These are phyloP conservation scores for Rhizopogon rudus DNA, from an alignment of 768 basidiomycete species.

Conservation along the genomic window DNA sequence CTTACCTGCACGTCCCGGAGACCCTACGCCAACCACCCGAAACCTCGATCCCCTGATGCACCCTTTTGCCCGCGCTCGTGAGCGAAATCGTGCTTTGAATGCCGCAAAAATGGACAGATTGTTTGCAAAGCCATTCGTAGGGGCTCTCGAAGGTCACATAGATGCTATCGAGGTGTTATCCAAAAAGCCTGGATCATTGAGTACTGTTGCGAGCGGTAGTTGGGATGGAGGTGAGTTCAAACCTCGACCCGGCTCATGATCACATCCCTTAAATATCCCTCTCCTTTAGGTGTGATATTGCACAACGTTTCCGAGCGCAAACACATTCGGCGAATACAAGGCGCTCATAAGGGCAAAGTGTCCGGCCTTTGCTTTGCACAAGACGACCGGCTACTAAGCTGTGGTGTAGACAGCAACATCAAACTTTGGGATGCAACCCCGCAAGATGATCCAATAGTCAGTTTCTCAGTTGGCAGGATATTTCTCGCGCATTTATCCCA, in stretches of 20 bases:
- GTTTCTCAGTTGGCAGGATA: constrained; percentile 3
- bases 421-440: constrained; percentile 68
- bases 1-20: constrained; percentile 70
- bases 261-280: not conserved
- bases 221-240: constrained; percentile 86
- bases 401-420: constrained; percentile 77
- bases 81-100: constrained; percentile 90
- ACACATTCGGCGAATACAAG: constrained; percentile 50
- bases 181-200: constrained; percentile 67
- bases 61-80: constrained; percentile 88
- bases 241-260: not conserved
- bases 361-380: constrained; percentile 76
- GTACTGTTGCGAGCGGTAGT: constrained; percentile 82
- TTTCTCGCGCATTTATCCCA: constrained; percentile 8
- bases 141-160: constrained; percentile 84
- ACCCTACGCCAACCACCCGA: constrained; percentile 82
- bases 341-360: constrained; percentile 82
- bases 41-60: constrained; percentile 96
- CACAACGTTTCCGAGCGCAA: constrained; percentile 69
- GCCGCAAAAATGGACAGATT: constrained; percentile 97
- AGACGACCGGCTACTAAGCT: constrained; percentile 61
- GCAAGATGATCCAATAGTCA: constrained; percentile 36
- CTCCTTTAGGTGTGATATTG: constrained; percentile 66
- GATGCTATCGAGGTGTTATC: constrained; percentile 90
- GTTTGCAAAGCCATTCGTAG: constrained; percentile 97